Conservation (phyloP, 192 early-diverging fungal genomes). For the Gigaspora rosea region DNA sequence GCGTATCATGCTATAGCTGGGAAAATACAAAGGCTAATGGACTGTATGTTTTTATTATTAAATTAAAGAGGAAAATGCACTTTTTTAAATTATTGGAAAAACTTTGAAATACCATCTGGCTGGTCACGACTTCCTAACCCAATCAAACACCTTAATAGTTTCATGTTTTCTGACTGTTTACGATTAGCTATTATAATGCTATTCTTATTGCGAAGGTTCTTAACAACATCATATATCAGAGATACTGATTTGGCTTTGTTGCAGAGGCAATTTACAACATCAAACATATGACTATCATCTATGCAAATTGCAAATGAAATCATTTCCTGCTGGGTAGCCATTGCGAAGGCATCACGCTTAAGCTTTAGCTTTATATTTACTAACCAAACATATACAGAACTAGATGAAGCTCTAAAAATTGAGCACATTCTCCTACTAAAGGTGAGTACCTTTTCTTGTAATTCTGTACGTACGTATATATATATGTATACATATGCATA, state of each 20-base stretch:
- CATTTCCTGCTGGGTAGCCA: background rate
- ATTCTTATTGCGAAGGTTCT: background rate
- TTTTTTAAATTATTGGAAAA: background rate
- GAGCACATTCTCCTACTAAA: background rate
- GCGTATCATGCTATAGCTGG: slow-evolving; percentile 6
- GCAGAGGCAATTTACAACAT: too few relatives aligned
- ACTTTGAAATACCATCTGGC: background rate
- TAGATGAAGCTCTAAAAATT: background rate
- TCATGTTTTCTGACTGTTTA: background rate
- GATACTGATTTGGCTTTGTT: background rate
- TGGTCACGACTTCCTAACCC: background rate
- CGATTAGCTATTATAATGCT: background rate
- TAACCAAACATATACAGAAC: background rate
- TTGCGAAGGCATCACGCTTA: background rate
- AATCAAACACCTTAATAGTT: background rate
- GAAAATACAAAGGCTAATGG: background rate
- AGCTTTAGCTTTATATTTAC: background rate
- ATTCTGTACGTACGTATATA: too few relatives aligned
- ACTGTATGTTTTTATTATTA: background rate
- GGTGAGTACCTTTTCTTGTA: background rate
- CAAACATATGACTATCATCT: background rate
- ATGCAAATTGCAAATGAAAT: background rate
- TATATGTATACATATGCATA: too few relatives aligned
- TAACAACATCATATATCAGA: background rate
- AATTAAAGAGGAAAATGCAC: background rate